Evolutionary conservation across 2,329 filamentous ascomycete genomes (phyloP), one percentile per base, ranked within the genome.

Genomic region (Diaporthe aspalathi): DNA sequence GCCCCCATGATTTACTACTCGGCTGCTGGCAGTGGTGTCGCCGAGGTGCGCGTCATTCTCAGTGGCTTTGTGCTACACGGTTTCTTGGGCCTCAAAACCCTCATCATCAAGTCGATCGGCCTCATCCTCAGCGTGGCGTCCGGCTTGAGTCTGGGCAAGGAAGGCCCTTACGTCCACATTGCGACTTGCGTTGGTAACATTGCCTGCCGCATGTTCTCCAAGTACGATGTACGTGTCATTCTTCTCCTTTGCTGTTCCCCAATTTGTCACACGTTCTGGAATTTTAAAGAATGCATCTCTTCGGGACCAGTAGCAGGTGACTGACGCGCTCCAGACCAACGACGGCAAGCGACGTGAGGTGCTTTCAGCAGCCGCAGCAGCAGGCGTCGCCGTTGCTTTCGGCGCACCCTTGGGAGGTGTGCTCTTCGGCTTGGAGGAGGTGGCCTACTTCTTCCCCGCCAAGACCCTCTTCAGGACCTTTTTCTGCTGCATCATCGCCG

Each of bases 401-500:
- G 95, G 95, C 47, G 94, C 95, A 1, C 95, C 95, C 52, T 78
- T 90, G 0, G 94, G 94, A 11, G 95, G 95, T 67, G 94, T 98
- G 1, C 86, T 98, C 3, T 98, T 98, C 81, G 94, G 94, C 43
- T 82, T 98, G 38, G 96, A 99, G 81, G 96, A 98, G 86, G 95
- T 98, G 73, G 90, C 93, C 76, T 98, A 98, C 81, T 98, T 98
- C 81, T 98, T 98, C 80, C 95, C 96, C 0, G 94, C 95, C 7
- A 98, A 99, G 83, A 98, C 95, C 0, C 88, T 99, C 11, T 99
- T 99, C 84, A 88, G 96, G 67, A 98, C 96, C 0, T 99, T 99
- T 81, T 98, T 98, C 82, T 98, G 95, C 84, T 98, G 95, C 81
- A 98, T 98, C 76, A 92, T 93, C 40, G 95, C 96, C 1, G 94